A percentile compares a stretch with the other conserved stretches of the same genome.
These are phyloP conservation scores for Sordariomycetes sp. DNA, from an alignment of 2,329 filamentous ascomycete genomes.

Conservation along the genomic window DNA sequence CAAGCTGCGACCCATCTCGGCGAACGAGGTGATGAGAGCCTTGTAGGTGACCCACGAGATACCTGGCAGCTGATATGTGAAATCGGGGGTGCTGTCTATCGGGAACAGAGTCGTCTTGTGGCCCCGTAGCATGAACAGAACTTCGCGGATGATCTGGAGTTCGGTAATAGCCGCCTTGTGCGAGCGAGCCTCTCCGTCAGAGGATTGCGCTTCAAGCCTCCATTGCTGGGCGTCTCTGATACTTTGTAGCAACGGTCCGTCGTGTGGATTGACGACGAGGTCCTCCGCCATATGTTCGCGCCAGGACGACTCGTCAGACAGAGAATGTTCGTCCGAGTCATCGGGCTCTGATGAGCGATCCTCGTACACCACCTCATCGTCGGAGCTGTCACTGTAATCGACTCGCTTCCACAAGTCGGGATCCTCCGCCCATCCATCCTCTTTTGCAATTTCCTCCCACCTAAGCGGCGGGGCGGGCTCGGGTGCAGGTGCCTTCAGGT, in stretches of 20 bases:
- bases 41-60: constrained; percentile 35
- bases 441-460: constrained; percentile 68
- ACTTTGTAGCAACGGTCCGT: constrained; percentile 15
- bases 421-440: constrained; percentile 60
- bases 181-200: constrained; percentile 16
- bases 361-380: constrained; percentile 11
- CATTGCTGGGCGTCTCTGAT: constrained; percentile 20
- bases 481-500: constrained; percentile 29
- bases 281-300: constrained; percentile 10
- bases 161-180: constrained; percentile 47
- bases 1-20: constrained; percentile 31
- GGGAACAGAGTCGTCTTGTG: constrained; percentile 61
- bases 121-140: constrained; percentile 75
- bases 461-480: constrained; percentile 38
- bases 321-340: constrained; percentile 18
- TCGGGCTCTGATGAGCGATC: constrained; percentile 18
- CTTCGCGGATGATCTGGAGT: constrained; percentile 60
- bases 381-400: constrained; percentile 44
- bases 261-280: constrained; percentile 20
- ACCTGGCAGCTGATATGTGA: constrained; percentile 30
- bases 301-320: background rate
- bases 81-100: constrained; percentile 20
- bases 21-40: constrained; percentile 30
- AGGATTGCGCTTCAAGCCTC: constrained; percentile 19
- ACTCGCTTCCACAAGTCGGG: constrained; percentile 58